Base-by-base conservation (phyloP, 2,329 filamentous ascomycete species). In the Penicillium vulpinum region DNA sequence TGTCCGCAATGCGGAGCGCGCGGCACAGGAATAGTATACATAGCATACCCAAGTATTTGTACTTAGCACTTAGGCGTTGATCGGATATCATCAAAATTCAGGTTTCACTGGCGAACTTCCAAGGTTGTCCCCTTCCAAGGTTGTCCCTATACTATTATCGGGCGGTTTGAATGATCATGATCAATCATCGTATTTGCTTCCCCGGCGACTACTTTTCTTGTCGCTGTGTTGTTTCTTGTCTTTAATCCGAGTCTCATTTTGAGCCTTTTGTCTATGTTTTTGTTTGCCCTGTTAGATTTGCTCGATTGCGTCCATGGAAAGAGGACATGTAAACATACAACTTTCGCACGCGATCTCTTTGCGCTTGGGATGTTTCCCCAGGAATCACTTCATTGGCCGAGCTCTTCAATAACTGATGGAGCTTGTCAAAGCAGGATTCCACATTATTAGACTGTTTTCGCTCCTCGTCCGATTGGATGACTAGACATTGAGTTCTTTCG, bases 381-480 rank as follows among this genome's bases (percentile, higher is more conserved):
- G 84, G 85, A 22, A 88, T 77, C 3, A 74, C 75, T 24, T 75
- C 69, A 24, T 75, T 76, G 5, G 80, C 85, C 21, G 80, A 80
- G 29, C 79, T 77, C 26, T 78, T 68, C 48, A 88, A 77, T 54
- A 86, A 66, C 51, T 82, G 76, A 59, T 83, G 77, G 58, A 88
- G 76, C 66, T 84, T 85, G 46, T 77, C 74, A 67, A 82, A 86
- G 70, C 85, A 88, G 28, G 78, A 75, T 44, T 83, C 79, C 49
- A 84, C 81, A 66, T 88, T 88, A 57, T 81, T 80, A 43, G 73
- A 77, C 67, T 86, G 85, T 68, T 86, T 86, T 38, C 85, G 81
- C 59, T 81, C 84, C 57, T 86, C 83, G 64, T 88, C 85, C 40
- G 83, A 81, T 62, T 88, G 85, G 60, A 88, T 85, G 51, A 88